A percentile compares a stretch with the other conserved stretches of the same genome.
Conservation (phyloP, 805 yeast genomes). For the Teunomyces barrocoloradensis region DNA sequence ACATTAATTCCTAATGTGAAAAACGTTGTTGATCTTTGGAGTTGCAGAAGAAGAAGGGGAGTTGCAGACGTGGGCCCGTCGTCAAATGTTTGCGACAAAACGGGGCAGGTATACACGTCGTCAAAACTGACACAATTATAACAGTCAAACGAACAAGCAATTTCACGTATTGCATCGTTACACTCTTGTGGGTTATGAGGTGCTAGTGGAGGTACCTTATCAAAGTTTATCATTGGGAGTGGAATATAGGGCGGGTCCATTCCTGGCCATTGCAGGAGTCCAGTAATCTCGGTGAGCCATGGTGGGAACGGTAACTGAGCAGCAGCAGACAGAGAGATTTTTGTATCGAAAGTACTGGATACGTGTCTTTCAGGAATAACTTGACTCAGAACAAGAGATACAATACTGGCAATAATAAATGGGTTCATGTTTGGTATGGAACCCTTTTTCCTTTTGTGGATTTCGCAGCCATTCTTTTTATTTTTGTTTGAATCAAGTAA, state of each 20-base stretch:
- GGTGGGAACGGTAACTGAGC: constrained; percentile 57
- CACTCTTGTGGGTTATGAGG: constrained; percentile 61
- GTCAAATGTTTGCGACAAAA: constrained; percentile 84
- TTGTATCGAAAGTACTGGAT: background rate
- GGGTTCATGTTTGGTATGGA: background rate
- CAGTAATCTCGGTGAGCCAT: constrained; percentile 79
- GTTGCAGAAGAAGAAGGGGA: constrained; percentile 49
- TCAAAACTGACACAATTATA: constrained; percentile 70
- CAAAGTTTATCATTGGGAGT: constrained; percentile 63
- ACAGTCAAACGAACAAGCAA: constrained; percentile 80
- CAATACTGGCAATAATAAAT: background rate
- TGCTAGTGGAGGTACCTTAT: constrained; percentile 46
- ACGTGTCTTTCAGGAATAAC: background rate
- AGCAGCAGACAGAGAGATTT: background rate
- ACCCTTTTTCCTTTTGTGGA: background rate
- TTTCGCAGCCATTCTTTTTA: constrained; percentile 2
- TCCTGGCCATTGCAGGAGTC: constrained; percentile 79
- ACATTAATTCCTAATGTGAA: constrained; percentile 84
- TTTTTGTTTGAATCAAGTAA: background rate
- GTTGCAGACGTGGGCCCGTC: constrained; percentile 90
- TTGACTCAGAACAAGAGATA: background rate
- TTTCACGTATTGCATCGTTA: constrained; percentile 29
- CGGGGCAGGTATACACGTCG: constrained; percentile 74
- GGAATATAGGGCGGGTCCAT: constrained; percentile 86
- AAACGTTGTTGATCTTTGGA: constrained; percentile 64